These are phyloP conservation scores for Grifola frondosa DNA, from an alignment of 1,284 basidiomycete species.

Conservation along the genomic window DNA sequence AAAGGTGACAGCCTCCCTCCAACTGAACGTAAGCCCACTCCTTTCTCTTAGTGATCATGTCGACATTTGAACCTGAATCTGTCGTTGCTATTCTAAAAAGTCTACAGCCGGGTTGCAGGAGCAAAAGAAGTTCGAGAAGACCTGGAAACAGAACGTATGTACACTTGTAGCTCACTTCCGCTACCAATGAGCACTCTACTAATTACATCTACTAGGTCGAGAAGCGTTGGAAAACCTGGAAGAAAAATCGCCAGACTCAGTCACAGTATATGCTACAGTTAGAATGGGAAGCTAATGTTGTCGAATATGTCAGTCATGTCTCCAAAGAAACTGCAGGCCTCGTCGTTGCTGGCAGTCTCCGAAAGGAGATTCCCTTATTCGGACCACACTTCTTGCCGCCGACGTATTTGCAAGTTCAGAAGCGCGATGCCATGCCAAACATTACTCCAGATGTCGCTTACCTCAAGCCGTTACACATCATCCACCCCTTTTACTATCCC, in stretches of 20 bases:
- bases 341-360: neutral
- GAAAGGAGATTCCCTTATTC: neutral
- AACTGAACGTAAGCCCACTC: too few relatives aligned
- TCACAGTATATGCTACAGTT: conserved; percentile 1
- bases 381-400: neutral
- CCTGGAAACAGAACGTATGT: too few relatives aligned
- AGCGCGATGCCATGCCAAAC: neutral
- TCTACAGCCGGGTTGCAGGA: neutral
- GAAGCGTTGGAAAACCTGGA: neutral
- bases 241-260: neutral
- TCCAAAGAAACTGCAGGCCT: conserved; percentile 10
- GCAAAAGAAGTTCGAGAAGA: neutral
- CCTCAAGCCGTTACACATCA: conserved; percentile 15
- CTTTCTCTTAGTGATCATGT: neutral
- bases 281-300: conserved; percentile 6
- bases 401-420: neutral
- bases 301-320: conserved; percentile 11
- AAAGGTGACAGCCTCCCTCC: too few relatives aligned
- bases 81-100: neutral
- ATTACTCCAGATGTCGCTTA: conserved; percentile 9
- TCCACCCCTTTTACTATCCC: conserved; percentile 21
- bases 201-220: too few relatives aligned
- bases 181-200: too few relatives aligned
- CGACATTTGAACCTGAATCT: neutral
- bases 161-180: too few relatives aligned